These are phyloP conservation scores for Ricinus communis DNA, from an alignment of 345 rosid species.

Conservation along the genomic window DNA sequence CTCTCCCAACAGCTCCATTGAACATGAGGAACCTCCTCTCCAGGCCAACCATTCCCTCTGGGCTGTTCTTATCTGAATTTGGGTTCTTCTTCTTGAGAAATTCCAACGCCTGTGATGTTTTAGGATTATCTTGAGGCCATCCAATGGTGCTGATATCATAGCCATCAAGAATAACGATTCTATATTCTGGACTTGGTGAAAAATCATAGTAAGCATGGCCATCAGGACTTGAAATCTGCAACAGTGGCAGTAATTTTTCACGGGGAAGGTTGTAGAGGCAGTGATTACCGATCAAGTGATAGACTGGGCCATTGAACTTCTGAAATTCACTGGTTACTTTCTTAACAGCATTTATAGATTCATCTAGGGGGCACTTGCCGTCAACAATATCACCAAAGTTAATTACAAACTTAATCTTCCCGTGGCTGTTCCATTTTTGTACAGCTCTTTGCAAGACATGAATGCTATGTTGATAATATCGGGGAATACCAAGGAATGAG, in stretches of 20 bases:
- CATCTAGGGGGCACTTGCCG: conserved; percentile 68
- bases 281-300: conserved; percentile 94
- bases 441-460: conserved; percentile 74
- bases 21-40: conserved; percentile 85
- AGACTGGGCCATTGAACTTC: conserved; percentile 63
- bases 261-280: conserved; percentile 96
- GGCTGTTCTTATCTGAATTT: conserved; percentile 80
- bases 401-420: conserved; percentile 61
- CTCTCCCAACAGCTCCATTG: conserved; percentile 85
- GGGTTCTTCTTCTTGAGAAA: conserved; percentile 71
- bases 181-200: conserved; percentile 62
- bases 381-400: conserved; percentile 92
- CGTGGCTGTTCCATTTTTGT: conserved; percentile 58
- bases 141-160: conserved; percentile 88
- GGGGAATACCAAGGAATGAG: conserved; percentile 80
- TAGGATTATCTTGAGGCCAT: conserved; percentile 77
- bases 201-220: conserved; percentile 79
- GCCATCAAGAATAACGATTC: conserved; percentile 81
- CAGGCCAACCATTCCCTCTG: conserved; percentile 57
- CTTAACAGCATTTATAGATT: conserved; percentile 55
- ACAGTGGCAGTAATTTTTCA: conserved; percentile 61
- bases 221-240: conserved; percentile 53
- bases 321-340: conserved; percentile 54
- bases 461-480: conserved; percentile 79
- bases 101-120: conserved; percentile 58